These are phyloP conservation scores for Torulaspora pretoriensis DNA, from an alignment of 1,139 yeast species.

Conservation along the genomic window DNA sequence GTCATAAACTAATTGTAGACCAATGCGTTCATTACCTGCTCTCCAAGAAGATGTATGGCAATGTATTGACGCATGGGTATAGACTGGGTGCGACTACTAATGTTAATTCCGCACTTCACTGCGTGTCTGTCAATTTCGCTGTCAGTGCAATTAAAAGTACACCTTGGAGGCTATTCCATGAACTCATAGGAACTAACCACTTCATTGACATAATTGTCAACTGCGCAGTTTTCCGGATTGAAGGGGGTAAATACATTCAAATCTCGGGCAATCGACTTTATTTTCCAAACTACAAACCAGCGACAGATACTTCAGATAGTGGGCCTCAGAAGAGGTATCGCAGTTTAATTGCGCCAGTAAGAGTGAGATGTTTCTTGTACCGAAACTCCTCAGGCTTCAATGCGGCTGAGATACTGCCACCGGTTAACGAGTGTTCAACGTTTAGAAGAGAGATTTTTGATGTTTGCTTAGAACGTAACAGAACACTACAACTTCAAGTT, in stretches of 20 bases:
- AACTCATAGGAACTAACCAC: constrained; percentile 23
- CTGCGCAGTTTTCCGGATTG: constrained; percentile 22
- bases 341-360: constrained; percentile 4
- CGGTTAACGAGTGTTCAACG: constrained; percentile 1
- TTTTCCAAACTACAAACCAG: constrained; percentile 25
- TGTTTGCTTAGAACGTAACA: constrained; percentile 2
- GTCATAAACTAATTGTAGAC: constrained; percentile 24
- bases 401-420: constrained; percentile 12
- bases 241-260: constrained; percentile 21
- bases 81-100: constrained; percentile 20
- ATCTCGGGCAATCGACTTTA: constrained; percentile 28
- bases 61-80: constrained; percentile 29
- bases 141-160: constrained; percentile 21
- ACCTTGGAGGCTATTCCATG: constrained; percentile 27
- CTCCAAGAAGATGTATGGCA: constrained; percentile 10
- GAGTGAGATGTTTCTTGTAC: constrained; percentile 15
- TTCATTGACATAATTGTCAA: constrained; percentile 29
- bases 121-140: constrained; percentile 23
- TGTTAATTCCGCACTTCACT: constrained; percentile 22
- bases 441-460: constrained; percentile 16
- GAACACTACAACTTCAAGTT: constrained; percentile 2
- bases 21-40: constrained; percentile 23
- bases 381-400: constrained; percentile 8
- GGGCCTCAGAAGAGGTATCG: background rate
- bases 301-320: constrained; percentile 11